Evolutionary conservation across 164 flowering plant genomes (phyloP), one percentile per base, ranked within the genome.

Genomic region (Warburgia ugandensis): DNA sequence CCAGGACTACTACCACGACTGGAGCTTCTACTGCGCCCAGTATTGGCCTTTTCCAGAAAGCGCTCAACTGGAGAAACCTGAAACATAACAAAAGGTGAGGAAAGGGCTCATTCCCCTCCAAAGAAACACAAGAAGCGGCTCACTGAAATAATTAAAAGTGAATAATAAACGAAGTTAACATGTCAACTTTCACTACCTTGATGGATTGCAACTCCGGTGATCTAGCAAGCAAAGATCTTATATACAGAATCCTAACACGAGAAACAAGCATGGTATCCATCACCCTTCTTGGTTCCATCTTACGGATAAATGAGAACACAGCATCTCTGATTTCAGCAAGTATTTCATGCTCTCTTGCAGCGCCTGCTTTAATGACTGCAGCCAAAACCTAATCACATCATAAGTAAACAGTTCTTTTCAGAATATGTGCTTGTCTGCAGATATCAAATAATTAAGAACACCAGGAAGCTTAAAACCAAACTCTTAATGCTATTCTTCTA

Each of bases 201-300:
- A 88, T 92, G 44, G 99, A 86, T 57, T 88, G 97, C 44, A 92
- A 75, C 76, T 92, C 99, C 0, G 97, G 94, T 27, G 99, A 88
- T 65, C 94, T 78, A 43, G 97, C 89, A 60, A 88, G 85, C 71
- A 92, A 61, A 26, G 99, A 92, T 62, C 99, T 75, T 61, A 92
- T 86, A 58, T 94, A 94, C 65, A 94, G 56, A 61, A 94, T 92
- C 64, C 99, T 79, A 47, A 88, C 99, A 54, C 99, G 99, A 19
- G 99, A 92, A 56, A 94, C 88, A 60, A 94, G 97, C 99, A 94
- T 86, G 39, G 95, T 89, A 61, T 94, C 99, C 97, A 94, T 89
- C 25, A 94, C 99, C 55, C 91, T 77, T 61, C 52, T 79, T 1
- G 96, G 92, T 74, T 94, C 99, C 90, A 88, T 89, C 68, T 84